phyloP scores from a whole-genome alignment of 2,329 filamentous ascomycete genomes.

The Graphilbum ipis-grandicollis region DNA sequence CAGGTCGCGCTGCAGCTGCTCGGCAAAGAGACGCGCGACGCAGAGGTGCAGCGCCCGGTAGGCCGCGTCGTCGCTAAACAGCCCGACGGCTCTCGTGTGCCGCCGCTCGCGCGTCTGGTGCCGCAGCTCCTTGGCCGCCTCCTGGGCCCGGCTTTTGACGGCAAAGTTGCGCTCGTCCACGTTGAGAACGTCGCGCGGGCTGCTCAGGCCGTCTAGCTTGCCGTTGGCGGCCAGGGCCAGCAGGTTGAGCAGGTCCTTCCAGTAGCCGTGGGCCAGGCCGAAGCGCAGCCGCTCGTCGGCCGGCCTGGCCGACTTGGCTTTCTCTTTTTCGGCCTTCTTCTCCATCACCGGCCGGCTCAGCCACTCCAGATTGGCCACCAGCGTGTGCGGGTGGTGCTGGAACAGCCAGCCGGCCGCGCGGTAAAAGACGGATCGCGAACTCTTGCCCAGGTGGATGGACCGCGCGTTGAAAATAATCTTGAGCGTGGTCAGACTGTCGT shows the following conservation, averaged over 20 bases:
- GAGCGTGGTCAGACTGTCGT: conserved; percentile 29
- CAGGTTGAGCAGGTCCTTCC: conserved; percentile 43
- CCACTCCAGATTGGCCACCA: conserved; percentile 36
- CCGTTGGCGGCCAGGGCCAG: conserved; percentile 31
- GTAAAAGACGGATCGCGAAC: conserved; percentile 31
- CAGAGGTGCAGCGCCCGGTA: conserved; percentile 34
- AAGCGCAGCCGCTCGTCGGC: conserved; percentile 17
- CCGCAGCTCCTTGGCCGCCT: conserved; percentile 11
- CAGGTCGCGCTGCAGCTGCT: conserved; percentile 32
- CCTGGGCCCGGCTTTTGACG: conserved; percentile 6
- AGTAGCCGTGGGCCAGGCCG: conserved; percentile 40
- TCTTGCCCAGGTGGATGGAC: conserved; percentile 44
- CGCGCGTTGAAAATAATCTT: conserved; percentile 43
- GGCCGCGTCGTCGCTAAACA: conserved; percentile 23
- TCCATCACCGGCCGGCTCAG: conserved; percentile 35
- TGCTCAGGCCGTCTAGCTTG: conserved; percentile 22
- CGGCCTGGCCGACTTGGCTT: no score
- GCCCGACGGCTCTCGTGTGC: conserved; percentile 20
- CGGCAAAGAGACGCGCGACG: conserved; percentile 37
- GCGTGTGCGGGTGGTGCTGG: conserved; percentile 33
- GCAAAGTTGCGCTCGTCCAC: conserved; percentile 13
- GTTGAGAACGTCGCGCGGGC: conserved; percentile 24
- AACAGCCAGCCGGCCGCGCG: conserved; percentile 37
- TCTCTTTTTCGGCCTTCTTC: no score
- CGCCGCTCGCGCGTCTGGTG: conserved; percentile 19